These are phyloP conservation scores for Pseudocercospora pini-densiflorae DNA, from an alignment of 2,329 filamentous ascomycete genomes.

Conservation along the genomic window DNA sequence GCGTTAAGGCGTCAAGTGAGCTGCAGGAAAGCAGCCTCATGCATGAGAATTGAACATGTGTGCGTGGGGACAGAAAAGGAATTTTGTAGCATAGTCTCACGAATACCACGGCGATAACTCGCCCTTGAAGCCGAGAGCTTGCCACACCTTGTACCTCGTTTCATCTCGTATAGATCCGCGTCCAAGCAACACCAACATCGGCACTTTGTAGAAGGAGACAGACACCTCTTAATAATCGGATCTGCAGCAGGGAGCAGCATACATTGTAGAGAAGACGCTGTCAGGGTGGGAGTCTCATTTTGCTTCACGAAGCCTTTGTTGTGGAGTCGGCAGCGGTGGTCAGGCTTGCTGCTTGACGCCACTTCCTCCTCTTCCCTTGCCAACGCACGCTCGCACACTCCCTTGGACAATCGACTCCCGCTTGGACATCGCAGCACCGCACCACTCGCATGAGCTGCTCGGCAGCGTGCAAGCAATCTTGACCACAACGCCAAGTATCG, in stretches of 20 bases:
- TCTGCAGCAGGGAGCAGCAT: background rate
- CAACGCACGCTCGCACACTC: slow-evolving; percentile 13
- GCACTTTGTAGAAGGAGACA: background rate
- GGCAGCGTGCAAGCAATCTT: background rate
- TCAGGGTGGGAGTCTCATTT: background rate
- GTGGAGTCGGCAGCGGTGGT: background rate
- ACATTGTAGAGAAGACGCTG: background rate
- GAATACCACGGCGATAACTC: background rate
- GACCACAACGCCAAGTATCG: background rate
- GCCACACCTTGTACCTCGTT: background rate
- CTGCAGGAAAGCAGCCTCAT: background rate
- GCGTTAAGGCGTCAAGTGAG: slow-evolving; percentile 17
- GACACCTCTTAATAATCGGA: background rate
- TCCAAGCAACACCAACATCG: background rate
- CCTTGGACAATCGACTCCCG: slow-evolving; percentile 5
- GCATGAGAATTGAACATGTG: background rate
- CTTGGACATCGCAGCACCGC: slow-evolving; percentile 5
- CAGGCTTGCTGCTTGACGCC: slow-evolving; percentile 1
- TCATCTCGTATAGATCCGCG: background rate
- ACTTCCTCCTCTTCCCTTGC: slow-evolving; percentile 3
- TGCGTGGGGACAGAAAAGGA: background rate
- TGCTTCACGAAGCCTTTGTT: slow-evolving; percentile 13
- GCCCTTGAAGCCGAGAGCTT: slow-evolving; percentile 7
- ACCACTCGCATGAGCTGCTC: slow-evolving; percentile 1
- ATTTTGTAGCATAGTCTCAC: slow-evolving; percentile 15